A percentile compares a stretch with the other conserved stretches of the same genome.
phyloP scores from a whole-genome alignment of 495 filamentous ascomycete genomes.

The Pseudoneurospora amorphoporcata region DNA sequence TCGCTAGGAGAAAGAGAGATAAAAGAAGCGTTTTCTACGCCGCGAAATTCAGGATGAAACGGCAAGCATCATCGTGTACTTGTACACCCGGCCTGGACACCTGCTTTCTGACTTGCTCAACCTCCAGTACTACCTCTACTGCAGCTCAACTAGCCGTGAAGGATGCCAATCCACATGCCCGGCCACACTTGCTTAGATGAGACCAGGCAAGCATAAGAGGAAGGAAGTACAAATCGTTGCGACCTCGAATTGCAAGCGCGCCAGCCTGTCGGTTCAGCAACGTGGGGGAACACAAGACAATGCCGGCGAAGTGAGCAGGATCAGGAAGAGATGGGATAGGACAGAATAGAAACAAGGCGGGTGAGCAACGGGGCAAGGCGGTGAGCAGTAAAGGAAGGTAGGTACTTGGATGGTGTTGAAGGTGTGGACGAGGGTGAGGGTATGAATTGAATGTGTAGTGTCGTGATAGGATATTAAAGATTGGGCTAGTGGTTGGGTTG shows the following conservation, averaged over 20 bases:
- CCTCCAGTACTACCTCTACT: not conserved
- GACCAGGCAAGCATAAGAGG: not conserved
- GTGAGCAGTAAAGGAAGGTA: not conserved
- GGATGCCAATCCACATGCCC: not conserved
- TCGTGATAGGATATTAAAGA: not conserved
- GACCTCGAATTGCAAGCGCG: not conserved
- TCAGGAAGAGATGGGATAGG: not conserved
- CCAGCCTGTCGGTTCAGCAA: not conserved
- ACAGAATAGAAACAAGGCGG: not conserved
- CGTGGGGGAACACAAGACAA: not conserved
- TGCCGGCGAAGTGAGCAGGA: not conserved
- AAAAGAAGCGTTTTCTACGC: not conserved
- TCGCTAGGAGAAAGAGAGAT: not conserved
- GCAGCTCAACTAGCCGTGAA: not conserved
- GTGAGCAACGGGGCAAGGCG: not conserved
- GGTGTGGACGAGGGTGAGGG: not conserved
- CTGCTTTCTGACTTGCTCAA: not conserved
- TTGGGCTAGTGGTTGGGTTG: slow-evolving; percentile 4
- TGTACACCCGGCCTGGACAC: not conserved
- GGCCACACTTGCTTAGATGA: not conserved
- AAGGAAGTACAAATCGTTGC: not conserved
- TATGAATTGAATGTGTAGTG: not conserved
- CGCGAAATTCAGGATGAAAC: not conserved
- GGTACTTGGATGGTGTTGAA: not conserved
- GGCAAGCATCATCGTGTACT: not conserved